phyloP scores from a whole-genome alignment of 2,329 filamentous ascomycete genomes.

The Penicillium digitatum region DNA sequence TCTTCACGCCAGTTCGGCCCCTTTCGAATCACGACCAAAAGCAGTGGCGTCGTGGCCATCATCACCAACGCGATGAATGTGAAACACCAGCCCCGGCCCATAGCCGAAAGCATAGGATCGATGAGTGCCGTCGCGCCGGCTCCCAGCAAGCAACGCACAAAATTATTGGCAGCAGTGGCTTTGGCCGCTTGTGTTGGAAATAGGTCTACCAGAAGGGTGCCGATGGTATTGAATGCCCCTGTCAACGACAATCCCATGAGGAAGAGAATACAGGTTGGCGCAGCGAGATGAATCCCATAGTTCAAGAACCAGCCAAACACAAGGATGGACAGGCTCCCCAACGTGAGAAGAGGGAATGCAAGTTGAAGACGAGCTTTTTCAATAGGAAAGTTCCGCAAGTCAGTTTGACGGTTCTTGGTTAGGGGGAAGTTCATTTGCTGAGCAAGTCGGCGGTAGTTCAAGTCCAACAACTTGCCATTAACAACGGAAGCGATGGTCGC shows the following conservation, averaged over 20 bases:
- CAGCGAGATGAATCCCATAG: slow-evolving; percentile 30
- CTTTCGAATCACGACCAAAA: slow-evolving; percentile 39
- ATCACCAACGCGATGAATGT: slow-evolving; percentile 44
- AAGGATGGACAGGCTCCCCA: slow-evolving; percentile 32
- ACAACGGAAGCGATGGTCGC: slow-evolving; percentile 39
- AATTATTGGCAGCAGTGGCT: slow-evolving; percentile 45
- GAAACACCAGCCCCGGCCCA: slow-evolving; percentile 35
- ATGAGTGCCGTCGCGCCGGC: slow-evolving; percentile 44
- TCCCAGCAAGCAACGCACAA: slow-evolving; percentile 44
- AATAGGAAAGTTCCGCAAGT: slow-evolving; percentile 42
- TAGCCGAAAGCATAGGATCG: slow-evolving; percentile 39
- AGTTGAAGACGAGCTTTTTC: slow-evolving; percentile 44
- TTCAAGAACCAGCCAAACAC: slow-evolving; percentile 45
- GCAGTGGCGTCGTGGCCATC: slow-evolving; percentile 38
- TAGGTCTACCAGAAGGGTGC: slow-evolving; percentile 47
- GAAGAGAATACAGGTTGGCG: slow-evolving; percentile 40
- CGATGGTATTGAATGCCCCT: slow-evolving; percentile 43
- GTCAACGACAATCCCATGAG: slow-evolving; percentile 40
- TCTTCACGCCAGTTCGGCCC: slow-evolving; percentile 46
- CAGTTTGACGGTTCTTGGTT: slow-evolving; percentile 33
- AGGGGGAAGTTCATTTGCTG: slow-evolving; percentile 31
- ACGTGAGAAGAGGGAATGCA: slow-evolving; percentile 36
- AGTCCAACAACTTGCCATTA: slow-evolving; percentile 43
- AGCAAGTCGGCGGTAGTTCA: slow-evolving; percentile 42
- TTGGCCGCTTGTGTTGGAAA: slow-evolving; percentile 42